A percentile compares a stretch with the other conserved stretches of the same genome.
Conservation (phyloP, 73 alveolate species). For the Uronychia setigera region DNA sequence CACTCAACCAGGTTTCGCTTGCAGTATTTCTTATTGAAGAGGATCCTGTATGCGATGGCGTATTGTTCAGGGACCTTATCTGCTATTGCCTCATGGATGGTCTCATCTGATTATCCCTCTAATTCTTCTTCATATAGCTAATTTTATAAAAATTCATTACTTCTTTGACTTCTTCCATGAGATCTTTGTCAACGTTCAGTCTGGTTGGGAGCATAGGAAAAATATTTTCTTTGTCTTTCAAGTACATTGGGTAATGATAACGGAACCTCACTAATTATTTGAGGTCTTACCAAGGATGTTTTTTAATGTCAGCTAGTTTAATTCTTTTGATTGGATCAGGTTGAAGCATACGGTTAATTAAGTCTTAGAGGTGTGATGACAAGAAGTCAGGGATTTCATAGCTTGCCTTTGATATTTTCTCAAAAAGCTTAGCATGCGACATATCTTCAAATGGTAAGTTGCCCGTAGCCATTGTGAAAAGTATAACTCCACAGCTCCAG, state of each 20-base stretch:
- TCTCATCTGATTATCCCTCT: neutral
- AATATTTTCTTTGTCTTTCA: neutral
- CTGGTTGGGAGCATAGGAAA: neutral
- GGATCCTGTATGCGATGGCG: neutral
- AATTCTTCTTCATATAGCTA: neutral
- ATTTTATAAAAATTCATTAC: neutral
- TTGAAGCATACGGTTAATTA: slow-evolving; percentile 84
- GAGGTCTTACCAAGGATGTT: slow-evolving; percentile 70
- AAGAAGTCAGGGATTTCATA: slow-evolving; percentile 34
- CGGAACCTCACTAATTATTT: neutral
- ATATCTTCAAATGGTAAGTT: slow-evolving; percentile 50
- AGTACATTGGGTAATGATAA: neutral
- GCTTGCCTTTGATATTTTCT: slow-evolving; percentile 29
- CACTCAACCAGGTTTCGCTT: neutral
- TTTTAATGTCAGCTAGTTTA: slow-evolving; percentile 67
- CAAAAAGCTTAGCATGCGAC: slow-evolving; percentile 24
- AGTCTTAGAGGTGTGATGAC: slow-evolving; percentile 78
- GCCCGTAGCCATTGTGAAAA: slow-evolving; percentile 58
- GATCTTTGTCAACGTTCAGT: neutral
- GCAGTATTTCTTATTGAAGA: neutral
- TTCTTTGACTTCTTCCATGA: neutral
- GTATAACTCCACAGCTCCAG: slow-evolving; percentile 64
- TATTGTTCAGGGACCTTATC: neutral
- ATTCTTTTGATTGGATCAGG: slow-evolving; percentile 88
- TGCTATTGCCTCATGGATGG: neutral